A percentile compares a stretch with the other conserved stretches of the same genome.
Conservation (phyloP, 176 grass and related monocot genomes). For the Alloteropsis semialata region DNA sequence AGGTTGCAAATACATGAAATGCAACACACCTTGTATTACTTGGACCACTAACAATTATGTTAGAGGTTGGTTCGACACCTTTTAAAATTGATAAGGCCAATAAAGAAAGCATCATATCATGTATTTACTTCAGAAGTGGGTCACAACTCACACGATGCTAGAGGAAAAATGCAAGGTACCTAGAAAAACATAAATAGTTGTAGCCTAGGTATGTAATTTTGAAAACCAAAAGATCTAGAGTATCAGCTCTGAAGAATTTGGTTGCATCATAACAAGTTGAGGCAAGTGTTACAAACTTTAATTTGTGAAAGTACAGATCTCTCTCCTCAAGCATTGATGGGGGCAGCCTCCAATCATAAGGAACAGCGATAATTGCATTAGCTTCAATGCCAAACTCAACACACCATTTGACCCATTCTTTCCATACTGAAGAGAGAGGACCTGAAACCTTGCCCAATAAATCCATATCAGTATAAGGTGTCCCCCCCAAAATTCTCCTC, state of each 20-base stretch:
- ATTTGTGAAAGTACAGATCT: slow-evolving; percentile 97
- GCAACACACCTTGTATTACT: background rate
- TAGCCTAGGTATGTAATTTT: background rate
- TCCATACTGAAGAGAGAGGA: slow-evolving; percentile 97
- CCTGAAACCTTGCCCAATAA: slow-evolving; percentile 57
- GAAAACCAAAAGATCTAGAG: slow-evolving; percentile 16
- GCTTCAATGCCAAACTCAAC: slow-evolving; percentile 97
- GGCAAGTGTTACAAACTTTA: slow-evolving; percentile 63
- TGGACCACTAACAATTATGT: background rate
- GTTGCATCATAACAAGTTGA: slow-evolving; percentile 18
- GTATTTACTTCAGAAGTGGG: slow-evolving; percentile 6
- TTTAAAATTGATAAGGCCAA: background rate
- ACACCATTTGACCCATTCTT: slow-evolving; percentile 99
- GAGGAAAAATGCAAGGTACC: background rate
- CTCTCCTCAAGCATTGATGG: slow-evolving; percentile 85
- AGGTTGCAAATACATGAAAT: background rate
- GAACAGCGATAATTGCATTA: slow-evolving; percentile 94
- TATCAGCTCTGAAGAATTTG: background rate
- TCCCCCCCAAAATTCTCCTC: background rate
- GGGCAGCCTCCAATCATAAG: slow-evolving; percentile 91
- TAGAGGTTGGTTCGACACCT: background rate
- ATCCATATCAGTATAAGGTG: slow-evolving; percentile 25
- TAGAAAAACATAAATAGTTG: background rate
- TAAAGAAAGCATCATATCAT: background rate
- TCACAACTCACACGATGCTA: background rate